Evolutionary conservation across 2,329 filamentous ascomycete genomes (phyloP), one percentile per base, ranked within the genome.

Genomic region (Botrytis pseudocinerea): DNA sequence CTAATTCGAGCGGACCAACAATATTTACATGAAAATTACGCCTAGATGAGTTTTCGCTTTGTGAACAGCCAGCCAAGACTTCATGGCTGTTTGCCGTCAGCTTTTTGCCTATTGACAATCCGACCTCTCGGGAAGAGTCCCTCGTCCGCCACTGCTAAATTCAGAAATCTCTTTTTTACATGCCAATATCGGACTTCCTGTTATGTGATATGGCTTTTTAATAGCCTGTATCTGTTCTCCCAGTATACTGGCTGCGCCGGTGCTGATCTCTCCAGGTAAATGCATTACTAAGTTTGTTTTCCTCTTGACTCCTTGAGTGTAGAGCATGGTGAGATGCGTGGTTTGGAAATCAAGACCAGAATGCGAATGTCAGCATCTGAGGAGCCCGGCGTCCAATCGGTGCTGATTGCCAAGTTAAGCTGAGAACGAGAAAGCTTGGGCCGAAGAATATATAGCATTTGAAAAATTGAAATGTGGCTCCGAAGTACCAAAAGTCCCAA

Each of bases 371-470:
- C 40, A 64, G 25, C 40, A 64, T 46, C 1, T 64, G n/a, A 57
- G 35, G 42, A 38, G n/a, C n/a, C 22, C 25, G 18, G 48, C 38
- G n/a, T 68, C 48, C 65, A 68, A 68, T 57, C 48, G 35, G 65
- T 40, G 48, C n/a, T 68, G 9, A 57, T 68, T 57, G 48, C 48
- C 48, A 68, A 68, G 65, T 68, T 68, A 20, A 68, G 65, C 65
- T 68, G 65, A 68, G 54, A 62, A 38, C 2, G 62, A 1, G 28
- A 38, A 61, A 66, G 44, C 35, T 68, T 42, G n/a, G 48, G 48
- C 18, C 25, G n/a, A 28, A 32, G 48, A 42, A 28, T 20, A 16
- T 14, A 46, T 14, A 64, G 22, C 18, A 46, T 10, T 32, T 44
- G 1, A 7, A 38, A n/a, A n/a, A n/a, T 40, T 38, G 32, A 66